Evolutionary conservation across 768 basidiomycete genomes (phyloP), one percentile per base, ranked within the genome.

Genomic region (Macrocybe gigantea): DNA sequence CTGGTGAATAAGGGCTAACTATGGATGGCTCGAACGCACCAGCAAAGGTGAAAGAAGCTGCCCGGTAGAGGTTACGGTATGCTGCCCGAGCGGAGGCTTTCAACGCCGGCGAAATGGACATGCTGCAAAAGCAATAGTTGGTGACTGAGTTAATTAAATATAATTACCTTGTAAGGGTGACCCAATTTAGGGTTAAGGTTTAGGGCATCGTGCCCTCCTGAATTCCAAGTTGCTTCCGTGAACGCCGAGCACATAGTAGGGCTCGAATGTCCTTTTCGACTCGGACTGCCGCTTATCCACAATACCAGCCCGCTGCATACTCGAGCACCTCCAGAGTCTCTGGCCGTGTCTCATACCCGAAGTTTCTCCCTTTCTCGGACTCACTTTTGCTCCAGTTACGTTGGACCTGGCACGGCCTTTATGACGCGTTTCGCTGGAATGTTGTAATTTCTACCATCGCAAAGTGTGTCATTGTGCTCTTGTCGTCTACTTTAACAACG

Each of bases 371-470:
- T 1, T 52, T 85, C 3, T 71, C 70, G 10, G 77, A 85, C 22
- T 82, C 87, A 0, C 58, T 78, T 12, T 60, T 67, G 56, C 67
- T 88, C 3, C 88, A 90, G 56, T 50, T 79, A 7, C 70, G 62
- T 44, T 90, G 81, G 68, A 72, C 76, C 10, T 70, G 71, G 55
- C 64, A 64, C 7, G 89, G 88, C 11, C 59, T 90, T 8, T 58
- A 77, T 37, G 88, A 91, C 65, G 78, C 87, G 10, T 85, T 79
- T 61, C 77, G 86, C 31, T 88, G 85, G 84, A 77, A 81, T 61
- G 60, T 77, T 22, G 82, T 89, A 44, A 47, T 82, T 34, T 64
- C 71, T 41, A 76, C 80, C 1, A 70, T 84, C 36, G 64, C 73
- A 38, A 78, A 78, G 88, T 89, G 65, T 46, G 62, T 56, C 31